Base-by-base conservation (phyloP, 1,284 basidiomycete species). In the Malassezia equina region DNA sequence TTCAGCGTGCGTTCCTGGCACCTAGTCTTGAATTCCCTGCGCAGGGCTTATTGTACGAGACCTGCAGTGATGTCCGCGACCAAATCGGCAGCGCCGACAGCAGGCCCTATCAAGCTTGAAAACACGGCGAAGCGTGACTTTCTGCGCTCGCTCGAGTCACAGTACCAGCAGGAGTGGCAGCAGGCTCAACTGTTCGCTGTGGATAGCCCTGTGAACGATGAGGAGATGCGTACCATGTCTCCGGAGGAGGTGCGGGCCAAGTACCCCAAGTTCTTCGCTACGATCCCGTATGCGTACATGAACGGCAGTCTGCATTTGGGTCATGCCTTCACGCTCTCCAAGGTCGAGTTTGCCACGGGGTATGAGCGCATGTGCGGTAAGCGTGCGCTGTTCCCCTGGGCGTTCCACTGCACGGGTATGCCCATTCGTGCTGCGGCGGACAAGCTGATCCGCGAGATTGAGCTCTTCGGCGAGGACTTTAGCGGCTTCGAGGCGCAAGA, bases 401-500 rank as follows among this genome's bases (percentile, higher is more conserved):
- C 52, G 86, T 74, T 95, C 78, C 94, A 99, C 78, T 88, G 86
- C 66, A 96, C 93, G 7, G 93, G 93, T 49, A 88, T 98, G 88
- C 93, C 93, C 44, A 98, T 98, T 80, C 95, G 94, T 81, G 90
- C 93, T 21, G 86, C 93, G 21, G 81, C 93, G 8, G 94, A 99
- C 81, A 99, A 96, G 78, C 86, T 99, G 58, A 85, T 94, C 57
- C 85, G 93, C 45, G 94, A 99, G 78, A 91, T 96, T 76, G 90
- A 94, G 73, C 78, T 95, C 75, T 99, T 98, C 66, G 94, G 94
- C 15, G 78, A 82, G 46, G 83, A 96, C 75, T 94, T 99, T 63
- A 84, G 88, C 58, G 80, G 82, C 19, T 93, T 82, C 75, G 75
- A 76, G 43, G 51, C 34, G 23, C 49, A 52, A 11, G 42, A 57